These are phyloP conservation scores for Isoetes taiwanensis DNA, from an alignment of 75 land plant species.

Conservation along the genomic window DNA sequence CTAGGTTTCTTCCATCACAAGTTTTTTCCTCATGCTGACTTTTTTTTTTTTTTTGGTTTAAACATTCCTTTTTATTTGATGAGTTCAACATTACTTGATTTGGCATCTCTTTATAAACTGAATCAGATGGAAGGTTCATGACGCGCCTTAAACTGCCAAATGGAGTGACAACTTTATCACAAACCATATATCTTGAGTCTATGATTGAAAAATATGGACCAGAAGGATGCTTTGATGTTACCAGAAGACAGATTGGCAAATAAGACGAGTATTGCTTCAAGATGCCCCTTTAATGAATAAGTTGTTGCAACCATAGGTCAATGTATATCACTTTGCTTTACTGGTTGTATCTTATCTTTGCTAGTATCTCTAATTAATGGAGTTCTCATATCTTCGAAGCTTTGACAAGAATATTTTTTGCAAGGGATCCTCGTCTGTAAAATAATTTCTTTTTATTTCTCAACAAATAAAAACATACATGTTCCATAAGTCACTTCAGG, in stretches of 20 bases:
- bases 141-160: slow-evolving; percentile 96
- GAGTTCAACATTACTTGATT: no score
- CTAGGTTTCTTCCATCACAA: slow-evolving; percentile 90
- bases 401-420: no score
- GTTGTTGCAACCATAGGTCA: no score
- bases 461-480: no score
- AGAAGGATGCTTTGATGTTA: slow-evolving; percentile 87
- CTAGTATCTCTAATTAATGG: no score
- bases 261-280: slow-evolving; percentile 70
- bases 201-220: slow-evolving; percentile 56
- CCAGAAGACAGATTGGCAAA: slow-evolving; percentile 96
- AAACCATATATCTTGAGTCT: slow-evolving; percentile 69
- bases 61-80: not conserved
- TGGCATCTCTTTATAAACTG: not conserved
- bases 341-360: no score
- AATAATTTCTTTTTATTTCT: no score
- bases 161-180: slow-evolving; percentile 74
- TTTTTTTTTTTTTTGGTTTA: not conserved
- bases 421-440: no score
- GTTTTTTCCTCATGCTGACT: not conserved
- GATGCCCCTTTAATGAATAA: slow-evolving; percentile 89
- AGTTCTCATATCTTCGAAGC: no score
- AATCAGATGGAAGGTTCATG: slow-evolving; percentile 87
- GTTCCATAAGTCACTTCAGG: no score
- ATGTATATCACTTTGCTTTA: no score